Percentiles rank a stretch among this genome's conserved stretches.
Evolutionary conservation across 495 filamentous ascomycete genomes (phyloP).

Genomic region (Saxispiralis lemnorum): DNA sequence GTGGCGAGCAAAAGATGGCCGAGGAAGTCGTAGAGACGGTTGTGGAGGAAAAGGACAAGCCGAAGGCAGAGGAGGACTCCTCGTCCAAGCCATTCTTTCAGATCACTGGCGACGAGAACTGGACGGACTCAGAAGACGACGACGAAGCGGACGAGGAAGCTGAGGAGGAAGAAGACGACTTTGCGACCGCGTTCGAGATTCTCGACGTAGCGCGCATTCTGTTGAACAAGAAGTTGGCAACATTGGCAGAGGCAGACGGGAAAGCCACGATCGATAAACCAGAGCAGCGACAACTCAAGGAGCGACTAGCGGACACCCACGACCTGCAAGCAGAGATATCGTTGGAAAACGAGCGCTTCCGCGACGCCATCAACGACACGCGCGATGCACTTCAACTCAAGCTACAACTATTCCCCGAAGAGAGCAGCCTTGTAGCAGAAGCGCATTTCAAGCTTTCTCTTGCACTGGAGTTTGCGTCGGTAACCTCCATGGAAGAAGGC

Average conservation of each 20-base stretch:
- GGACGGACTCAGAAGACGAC: constrained; percentile 57
- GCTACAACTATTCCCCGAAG: constrained; percentile 52
- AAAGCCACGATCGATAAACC: constrained; percentile 25
- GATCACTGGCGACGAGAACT: constrained; percentile 88
- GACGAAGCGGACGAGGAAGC: constrained; percentile 34
- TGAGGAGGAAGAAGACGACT: constrained; percentile 71
- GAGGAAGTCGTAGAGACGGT: constrained; percentile 31
- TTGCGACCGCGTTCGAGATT: constrained; percentile 75
- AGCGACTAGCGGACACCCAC: constrained; percentile 75
- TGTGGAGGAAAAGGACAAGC: constrained; percentile 24
- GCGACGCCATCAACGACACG: constrained; percentile 62
- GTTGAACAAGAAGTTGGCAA: constrained; percentile 39
- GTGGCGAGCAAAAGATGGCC: constrained; percentile 22
- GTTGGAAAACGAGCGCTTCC: constrained; percentile 80
- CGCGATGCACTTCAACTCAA: constrained; percentile 59
- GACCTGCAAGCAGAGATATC: constrained; percentile 87
- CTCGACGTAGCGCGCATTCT: constrained; percentile 80
- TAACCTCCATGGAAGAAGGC: constrained; percentile 38
- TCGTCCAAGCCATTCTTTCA: constrained; percentile 63
- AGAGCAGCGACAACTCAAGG: constrained; percentile 46
- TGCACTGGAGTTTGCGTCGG: constrained; percentile 79
- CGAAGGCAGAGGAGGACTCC: constrained; percentile 23
- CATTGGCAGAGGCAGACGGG: constrained; percentile 29
- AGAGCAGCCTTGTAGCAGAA: constrained; percentile 73
- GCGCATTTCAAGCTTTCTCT: constrained; percentile 91